Evolutionary conservation across 345 rosid species (phyloP).

Genomic region (Geranium brycei): DNA sequence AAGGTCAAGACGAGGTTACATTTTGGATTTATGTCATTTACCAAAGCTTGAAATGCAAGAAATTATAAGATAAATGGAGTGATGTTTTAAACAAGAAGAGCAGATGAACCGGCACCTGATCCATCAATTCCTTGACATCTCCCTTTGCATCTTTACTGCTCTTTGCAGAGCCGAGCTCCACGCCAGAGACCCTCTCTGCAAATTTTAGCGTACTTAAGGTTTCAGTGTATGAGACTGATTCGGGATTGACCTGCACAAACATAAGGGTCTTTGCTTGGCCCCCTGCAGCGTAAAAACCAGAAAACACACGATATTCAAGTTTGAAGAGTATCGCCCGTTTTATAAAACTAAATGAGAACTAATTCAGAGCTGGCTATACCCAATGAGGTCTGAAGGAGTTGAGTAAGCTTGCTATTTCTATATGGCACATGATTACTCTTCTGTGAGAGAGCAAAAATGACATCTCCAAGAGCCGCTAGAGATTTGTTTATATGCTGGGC

Average conservation of each 20-base stretch:
- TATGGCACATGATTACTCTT: slow-evolving; percentile 83
- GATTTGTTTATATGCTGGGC: slow-evolving; percentile 98
- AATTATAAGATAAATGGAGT: not conserved
- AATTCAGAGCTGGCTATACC: slow-evolving; percentile 23
- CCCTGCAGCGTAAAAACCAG: slow-evolving; percentile 26
- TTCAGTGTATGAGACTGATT: slow-evolving; percentile 57
- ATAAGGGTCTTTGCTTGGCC: slow-evolving; percentile 94
- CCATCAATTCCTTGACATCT: slow-evolving; percentile 76
- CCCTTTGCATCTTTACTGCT: slow-evolving; percentile 64
- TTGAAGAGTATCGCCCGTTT: not conserved
- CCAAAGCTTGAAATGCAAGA: not conserved
- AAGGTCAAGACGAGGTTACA: not conserved
- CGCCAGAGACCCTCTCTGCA: slow-evolving; percentile 91
- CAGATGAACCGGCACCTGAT: slow-evolving; percentile 36
- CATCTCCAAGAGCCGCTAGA: slow-evolving; percentile 87
- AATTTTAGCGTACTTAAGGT: slow-evolving; percentile 79
- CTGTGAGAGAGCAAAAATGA: slow-evolving; percentile 75
- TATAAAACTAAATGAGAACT: not conserved
- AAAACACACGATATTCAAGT: too few relatives aligned
- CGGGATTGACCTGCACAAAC: slow-evolving; percentile 98
- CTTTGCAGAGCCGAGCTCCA: slow-evolving; percentile 87
- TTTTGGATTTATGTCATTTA: not conserved
- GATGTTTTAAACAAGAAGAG: not conserved
- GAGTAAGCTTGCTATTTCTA: slow-evolving; percentile 98
- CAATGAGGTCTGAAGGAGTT: slow-evolving; percentile 73